Base-by-base conservation (phyloP, 108 stramenopile species). In the Phaeodactylum tricornutum region DNA sequence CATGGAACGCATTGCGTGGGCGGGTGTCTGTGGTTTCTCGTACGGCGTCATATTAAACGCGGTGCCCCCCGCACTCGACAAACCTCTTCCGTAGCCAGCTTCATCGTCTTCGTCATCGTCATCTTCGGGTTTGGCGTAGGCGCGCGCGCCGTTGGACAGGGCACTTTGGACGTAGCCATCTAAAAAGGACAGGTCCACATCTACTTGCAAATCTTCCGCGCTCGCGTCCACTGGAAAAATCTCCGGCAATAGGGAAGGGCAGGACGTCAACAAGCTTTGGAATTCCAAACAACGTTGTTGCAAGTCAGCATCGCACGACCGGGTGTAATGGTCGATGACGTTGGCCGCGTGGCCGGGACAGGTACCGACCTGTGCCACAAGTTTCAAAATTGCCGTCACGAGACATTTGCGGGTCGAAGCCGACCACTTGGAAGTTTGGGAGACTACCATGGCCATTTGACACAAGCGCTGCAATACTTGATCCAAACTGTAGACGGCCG, bases 181-280 rank as follows among this genome's bases (percentile, higher is more conserved):
- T 49, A 99, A 49, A 64, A 96, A 96, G 56, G 68, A 59, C 43
- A 99, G 59, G 48, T 79, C 73, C 38, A 73, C 69, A 62, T 97
- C 98, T 3, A 92, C 92, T 29, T 92, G 77, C 3, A 89, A 59
- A 57, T 86, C 94, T 62, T 97, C 96, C 43, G 84, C 87, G 43
- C 68, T 68, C 4, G 96, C 94, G 72, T 97, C 98, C 22, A 97
- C 89, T 16, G 98, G 98, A 6, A 99, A 74, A 9, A 97, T 85
- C 27, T 91, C 88, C 2, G 57, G 74, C 50, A 97, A 56, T 25
- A 92, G 43, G 16, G 79, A 75, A 2, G 85, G 81, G 16, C 79
- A 71, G 2, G 69, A 59, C 14, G 79, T 83, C 45, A 94, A 53
- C 32, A 99, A 52, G 34, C 54, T 64, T 41, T 81, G 75, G 50